Percentiles rank a stretch among this genome's conserved stretches.
Conservation (phyloP, 2,329 filamentous ascomycete species). For the Xylaria sp. region DNA sequence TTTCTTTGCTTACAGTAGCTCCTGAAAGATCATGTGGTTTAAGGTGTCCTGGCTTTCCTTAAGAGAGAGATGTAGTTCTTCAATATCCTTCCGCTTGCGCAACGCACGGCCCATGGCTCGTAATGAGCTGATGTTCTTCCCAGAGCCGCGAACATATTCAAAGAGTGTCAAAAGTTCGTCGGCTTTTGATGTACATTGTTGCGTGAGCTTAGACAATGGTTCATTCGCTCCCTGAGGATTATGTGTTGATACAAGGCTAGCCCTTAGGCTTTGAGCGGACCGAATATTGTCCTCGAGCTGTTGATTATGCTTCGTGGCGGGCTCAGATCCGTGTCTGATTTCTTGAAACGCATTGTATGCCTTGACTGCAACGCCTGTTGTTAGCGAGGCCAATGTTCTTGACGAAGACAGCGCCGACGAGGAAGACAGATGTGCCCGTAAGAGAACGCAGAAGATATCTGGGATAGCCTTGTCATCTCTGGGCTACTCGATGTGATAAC, state of each 20-base stretch:
- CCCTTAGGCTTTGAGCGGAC: slow-evolving; percentile 1
- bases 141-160: slow-evolving; percentile 9
- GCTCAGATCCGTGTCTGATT: slow-evolving; percentile 6
- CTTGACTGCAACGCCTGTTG: slow-evolving; percentile 8
- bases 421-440: background rate
- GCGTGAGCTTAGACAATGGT: slow-evolving; percentile 5
- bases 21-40: slow-evolving; percentile 1
- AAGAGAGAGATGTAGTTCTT: slow-evolving; percentile 8
- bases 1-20: slow-evolving; percentile 2
- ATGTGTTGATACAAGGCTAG: background rate
- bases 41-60: slow-evolving; percentile 10
- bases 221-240: background rate
- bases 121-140: background rate
- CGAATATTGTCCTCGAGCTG: slow-evolving; percentile 17
- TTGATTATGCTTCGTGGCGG: slow-evolving; percentile 17
- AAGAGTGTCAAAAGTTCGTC: slow-evolving; percentile 12
- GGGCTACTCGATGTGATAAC: background rate
- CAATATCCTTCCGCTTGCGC: background rate
- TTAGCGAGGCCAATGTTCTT: background rate
- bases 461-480: background rate
- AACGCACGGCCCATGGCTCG: background rate
- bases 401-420: background rate
- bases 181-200: slow-evolving; percentile 5
- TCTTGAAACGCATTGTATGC: slow-evolving; percentile 11
- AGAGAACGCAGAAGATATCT: background rate